These are phyloP conservation scores for Arabidopsis hybrid DNA, from an alignment of 441 rosid genomes.

Conservation along the genomic window DNA sequence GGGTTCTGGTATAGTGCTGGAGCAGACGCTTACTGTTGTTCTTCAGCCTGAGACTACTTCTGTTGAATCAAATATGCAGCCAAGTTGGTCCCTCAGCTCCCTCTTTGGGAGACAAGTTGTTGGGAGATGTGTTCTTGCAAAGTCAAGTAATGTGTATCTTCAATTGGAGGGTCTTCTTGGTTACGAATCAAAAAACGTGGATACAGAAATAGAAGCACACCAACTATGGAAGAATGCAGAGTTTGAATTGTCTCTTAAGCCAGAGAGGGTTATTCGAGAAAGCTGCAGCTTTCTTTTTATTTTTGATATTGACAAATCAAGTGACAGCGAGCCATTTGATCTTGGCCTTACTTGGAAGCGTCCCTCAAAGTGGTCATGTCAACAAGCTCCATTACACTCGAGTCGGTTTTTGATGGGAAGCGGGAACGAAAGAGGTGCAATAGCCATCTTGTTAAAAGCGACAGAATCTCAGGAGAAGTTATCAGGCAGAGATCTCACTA, in stretches of 20 bases:
- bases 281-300: constrained; percentile 56
- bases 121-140: constrained; percentile 82
- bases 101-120: constrained; percentile 75
- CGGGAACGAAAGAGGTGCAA: constrained; percentile 96
- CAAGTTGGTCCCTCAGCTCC: constrained; percentile 87
- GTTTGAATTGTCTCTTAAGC: constrained; percentile 68
- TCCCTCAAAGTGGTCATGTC: constrained; percentile 75
- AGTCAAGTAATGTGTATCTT: constrained; percentile 73
- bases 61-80: constrained; percentile 55
- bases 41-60: constrained; percentile 67
- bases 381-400: constrained; percentile 77
- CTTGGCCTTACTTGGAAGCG: constrained; percentile 75
- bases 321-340: constrained; percentile 70
- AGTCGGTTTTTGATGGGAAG: constrained; percentile 96
- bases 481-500: constrained; percentile 27
- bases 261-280: constrained; percentile 71
- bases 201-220: constrained; percentile 45
- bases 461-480: constrained; percentile 50
- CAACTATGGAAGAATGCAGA: constrained; percentile 45
- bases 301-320: constrained; percentile 63
- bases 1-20: constrained; percentile 65
- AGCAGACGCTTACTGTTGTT: constrained; percentile 87
- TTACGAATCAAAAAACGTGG: constrained; percentile 46
- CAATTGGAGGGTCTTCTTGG: constrained; percentile 68
- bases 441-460: constrained; percentile 82